A percentile compares a stretch with the other conserved stretches of the same genome.
Conservation (phyloP, 2,329 filamentous ascomycete genomes). For the Aspergillus sp. region DNA sequence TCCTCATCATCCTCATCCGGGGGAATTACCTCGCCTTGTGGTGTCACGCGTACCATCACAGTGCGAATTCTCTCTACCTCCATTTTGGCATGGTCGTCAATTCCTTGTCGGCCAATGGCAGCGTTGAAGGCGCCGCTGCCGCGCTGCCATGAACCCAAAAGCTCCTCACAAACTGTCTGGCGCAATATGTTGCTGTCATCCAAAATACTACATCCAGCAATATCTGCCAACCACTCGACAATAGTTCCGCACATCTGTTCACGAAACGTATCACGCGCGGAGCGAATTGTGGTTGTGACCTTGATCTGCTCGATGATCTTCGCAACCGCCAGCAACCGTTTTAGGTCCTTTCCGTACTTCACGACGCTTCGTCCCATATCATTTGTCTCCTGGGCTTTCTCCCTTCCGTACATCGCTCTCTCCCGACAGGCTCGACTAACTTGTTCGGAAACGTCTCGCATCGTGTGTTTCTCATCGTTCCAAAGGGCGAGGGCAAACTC, state of each 20-base stretch:
- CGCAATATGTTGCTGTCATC: constrained; percentile 76
- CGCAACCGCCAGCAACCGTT: constrained; percentile 72
- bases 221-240: constrained; percentile 92
- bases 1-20: constrained; percentile 48
- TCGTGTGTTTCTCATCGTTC: constrained; percentile 99
- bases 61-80: constrained; percentile 47
- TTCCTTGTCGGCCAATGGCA: constrained; percentile 71
- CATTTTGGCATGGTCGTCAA: constrained; percentile 75
- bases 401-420: constrained; percentile 65
- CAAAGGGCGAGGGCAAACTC: constrained; percentile 87
- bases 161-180: constrained; percentile 82
- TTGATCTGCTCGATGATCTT: constrained; percentile 92
- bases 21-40: constrained; percentile 45
- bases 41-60: constrained; percentile 42
- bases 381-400: constrained; percentile 84
- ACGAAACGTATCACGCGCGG: constrained; percentile 89
- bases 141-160: constrained; percentile 81
- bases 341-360: constrained; percentile 71
- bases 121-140: constrained; percentile 82
- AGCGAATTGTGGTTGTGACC: constrained; percentile 91
- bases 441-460: constrained; percentile 85
- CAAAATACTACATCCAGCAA: constrained; percentile 83
- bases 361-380: constrained; percentile 83
- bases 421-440: constrained; percentile 85
- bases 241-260: constrained; percentile 99